phyloP scores from a whole-genome alignment of 495 filamentous ascomycete species.

The Cladorrhinum samala region DNA sequence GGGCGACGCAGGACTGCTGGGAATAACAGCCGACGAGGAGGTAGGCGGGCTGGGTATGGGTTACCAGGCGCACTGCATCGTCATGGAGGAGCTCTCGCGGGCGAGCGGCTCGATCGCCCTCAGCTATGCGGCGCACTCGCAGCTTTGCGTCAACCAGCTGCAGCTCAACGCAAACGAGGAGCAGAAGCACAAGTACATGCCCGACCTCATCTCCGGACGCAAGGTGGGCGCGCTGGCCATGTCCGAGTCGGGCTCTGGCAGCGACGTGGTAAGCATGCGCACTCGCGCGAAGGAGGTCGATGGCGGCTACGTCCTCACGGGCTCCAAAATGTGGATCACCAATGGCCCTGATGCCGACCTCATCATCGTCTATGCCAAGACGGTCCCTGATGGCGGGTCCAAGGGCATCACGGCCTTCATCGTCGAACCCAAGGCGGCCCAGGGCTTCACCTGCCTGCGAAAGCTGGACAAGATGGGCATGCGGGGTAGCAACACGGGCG shows the following conservation, averaged over 20 bases:
- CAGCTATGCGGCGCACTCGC: conserved; percentile 89
- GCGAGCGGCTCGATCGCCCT: conserved; percentile 78
- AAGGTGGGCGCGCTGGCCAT: conserved; percentile 89
- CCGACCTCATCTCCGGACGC: conserved; percentile 73
- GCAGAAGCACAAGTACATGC: conserved; percentile 77
- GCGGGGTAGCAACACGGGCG: conserved; percentile 94
- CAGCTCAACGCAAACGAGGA: conserved; percentile 76
- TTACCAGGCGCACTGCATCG: conserved; percentile 94
- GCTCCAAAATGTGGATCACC: conserved; percentile 99
- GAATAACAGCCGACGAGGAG: conserved; percentile 89
- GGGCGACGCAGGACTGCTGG: conserved; percentile 84
- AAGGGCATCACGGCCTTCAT: conserved; percentile 96
- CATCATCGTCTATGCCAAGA: conserved; percentile 94
- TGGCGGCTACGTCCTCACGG: conserved; percentile 80
- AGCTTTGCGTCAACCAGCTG: conserved; percentile 94
- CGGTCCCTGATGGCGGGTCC: conserved; percentile 67
- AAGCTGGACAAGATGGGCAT: conserved; percentile 99
- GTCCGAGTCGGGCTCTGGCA: conserved; percentile 87
- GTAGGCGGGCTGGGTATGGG: conserved; percentile 88
- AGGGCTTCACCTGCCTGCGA: conserved; percentile 78
- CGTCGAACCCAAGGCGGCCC: conserved; percentile 56
- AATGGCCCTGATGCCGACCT: conserved; percentile 91
- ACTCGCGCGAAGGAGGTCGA: conserved; percentile 72
- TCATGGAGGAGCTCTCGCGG: conserved; percentile 80
- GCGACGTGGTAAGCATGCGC: conserved; percentile 94